A percentile compares a stretch with the other conserved stretches of the same genome.
phyloP scores from a whole-genome alignment of 2,329 filamentous ascomycete species.

The Aspergillus ochraceus region DNA sequence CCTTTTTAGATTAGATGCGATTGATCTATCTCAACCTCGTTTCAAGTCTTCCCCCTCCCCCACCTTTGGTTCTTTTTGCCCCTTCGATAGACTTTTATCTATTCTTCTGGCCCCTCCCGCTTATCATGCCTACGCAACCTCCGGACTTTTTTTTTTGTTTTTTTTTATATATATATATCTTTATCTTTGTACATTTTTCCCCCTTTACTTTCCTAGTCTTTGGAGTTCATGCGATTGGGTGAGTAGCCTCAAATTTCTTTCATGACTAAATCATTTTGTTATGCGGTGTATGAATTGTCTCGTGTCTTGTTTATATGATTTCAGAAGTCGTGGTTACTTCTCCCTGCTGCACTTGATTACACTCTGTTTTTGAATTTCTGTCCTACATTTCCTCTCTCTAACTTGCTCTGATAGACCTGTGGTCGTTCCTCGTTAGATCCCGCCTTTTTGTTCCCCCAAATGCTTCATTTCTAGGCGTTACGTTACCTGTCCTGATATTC shows the following conservation, averaged over 20 bases:
- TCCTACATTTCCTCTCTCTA: background rate
- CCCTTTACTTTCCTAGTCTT: background rate
- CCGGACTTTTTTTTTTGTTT: background rate
- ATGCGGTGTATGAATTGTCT: background rate
- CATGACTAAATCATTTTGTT: background rate
- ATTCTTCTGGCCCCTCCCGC: background rate
- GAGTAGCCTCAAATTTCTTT: background rate
- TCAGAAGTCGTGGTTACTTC: background rate
- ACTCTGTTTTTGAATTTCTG: background rate
- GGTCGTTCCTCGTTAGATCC: background rate
- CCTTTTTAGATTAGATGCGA: slow-evolving; percentile 71
- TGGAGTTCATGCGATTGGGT: background rate
- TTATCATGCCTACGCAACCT: too few relatives aligned
- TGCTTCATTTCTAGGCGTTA: background rate
- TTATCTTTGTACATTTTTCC: background rate
- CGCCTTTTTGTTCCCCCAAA: background rate
- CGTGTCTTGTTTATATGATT: background rate
- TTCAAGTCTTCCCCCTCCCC: background rate
- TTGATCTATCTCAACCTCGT: background rate
- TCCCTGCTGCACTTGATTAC: background rate
- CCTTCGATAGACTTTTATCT: slow-evolving; percentile 1
- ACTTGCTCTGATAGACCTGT: background rate
- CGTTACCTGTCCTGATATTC: background rate
- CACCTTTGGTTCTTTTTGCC: background rate
- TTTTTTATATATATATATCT: background rate